These are phyloP conservation scores for Ceratobasidium sp. DNA, from an alignment of 1,284 basidiomycete genomes.

Conservation along the genomic window DNA sequence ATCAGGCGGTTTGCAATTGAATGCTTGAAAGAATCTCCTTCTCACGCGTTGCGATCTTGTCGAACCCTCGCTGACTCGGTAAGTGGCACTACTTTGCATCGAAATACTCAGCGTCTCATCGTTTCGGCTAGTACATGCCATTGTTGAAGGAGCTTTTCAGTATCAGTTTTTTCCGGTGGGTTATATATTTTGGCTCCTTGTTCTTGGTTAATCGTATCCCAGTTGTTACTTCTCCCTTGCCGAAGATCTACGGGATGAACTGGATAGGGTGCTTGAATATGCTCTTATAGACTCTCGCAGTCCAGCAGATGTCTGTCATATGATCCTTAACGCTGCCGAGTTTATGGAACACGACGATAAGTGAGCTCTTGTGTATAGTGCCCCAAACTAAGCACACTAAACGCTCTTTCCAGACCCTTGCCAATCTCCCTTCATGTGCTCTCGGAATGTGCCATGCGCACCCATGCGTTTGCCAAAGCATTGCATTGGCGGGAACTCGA, in stretches of 20 bases:
- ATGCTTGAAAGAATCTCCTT: conserved; percentile 65
- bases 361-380: not conserved
- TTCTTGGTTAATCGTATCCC: not conserved
- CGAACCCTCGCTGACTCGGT: conserved; percentile 60
- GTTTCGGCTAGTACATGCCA: conserved; percentile 64
- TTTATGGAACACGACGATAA: conserved; percentile 72
- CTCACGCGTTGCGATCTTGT: conserved; percentile 65
- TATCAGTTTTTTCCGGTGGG: conserved; percentile 57
- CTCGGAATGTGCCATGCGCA: conserved; percentile 62
- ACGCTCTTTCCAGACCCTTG: conserved; percentile 50
- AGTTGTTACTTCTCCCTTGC: conserved; percentile 32
- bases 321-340: conserved; percentile 67
- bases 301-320: conserved; percentile 64
- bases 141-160: conserved; percentile 65
- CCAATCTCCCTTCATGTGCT: conserved; percentile 62
- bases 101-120: conserved; percentile 53
- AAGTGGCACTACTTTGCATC: conserved; percentile 47
- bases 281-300: conserved; percentile 60
- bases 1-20: conserved; percentile 62
- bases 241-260: conserved; percentile 55
- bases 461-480: conserved; percentile 67
- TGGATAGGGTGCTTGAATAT: conserved; percentile 61
- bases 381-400: not conserved
- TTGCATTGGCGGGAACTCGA: conserved; percentile 70
- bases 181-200: not conserved